These are phyloP conservation scores for Phytophthora vignae DNA, from an alignment of 352 stramenopile genomes.

Conservation along the genomic window DNA sequence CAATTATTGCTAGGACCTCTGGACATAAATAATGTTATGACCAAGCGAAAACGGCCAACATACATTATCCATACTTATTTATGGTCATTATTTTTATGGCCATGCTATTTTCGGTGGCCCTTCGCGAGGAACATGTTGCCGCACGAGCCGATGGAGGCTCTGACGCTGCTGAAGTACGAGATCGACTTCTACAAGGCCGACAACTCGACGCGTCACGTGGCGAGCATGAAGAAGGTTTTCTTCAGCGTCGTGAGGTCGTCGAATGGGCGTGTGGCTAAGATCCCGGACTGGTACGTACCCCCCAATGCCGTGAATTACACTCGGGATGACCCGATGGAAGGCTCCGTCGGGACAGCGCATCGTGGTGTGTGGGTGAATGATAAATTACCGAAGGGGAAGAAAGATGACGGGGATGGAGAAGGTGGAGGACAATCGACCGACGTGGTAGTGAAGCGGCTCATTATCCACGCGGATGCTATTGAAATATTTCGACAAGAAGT, in stretches of 20 bases:
- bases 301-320: conserved; percentile 30
- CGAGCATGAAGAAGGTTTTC: conserved; percentile 45
- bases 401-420: conserved; percentile 16
- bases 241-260: conserved; percentile 43
- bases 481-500: conserved; percentile 40
- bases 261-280: conserved; percentile 40
- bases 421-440: background rate
- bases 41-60: no score
- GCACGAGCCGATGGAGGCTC: conserved; percentile 43
- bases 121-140: conserved; percentile 37
- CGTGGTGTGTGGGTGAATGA: conserved; percentile 29
- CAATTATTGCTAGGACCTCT: no score
- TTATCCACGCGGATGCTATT: conserved; percentile 31
- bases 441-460: conserved; percentile 27
- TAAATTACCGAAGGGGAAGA: conserved; percentile 9
- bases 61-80: no score
- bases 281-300: conserved; percentile 41
- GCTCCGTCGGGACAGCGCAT: conserved; percentile 16
- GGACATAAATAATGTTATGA: no score
- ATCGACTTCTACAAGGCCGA: conserved; percentile 39
- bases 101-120: no score
- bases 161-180: conserved; percentile 47
- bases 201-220: conserved; percentile 36
- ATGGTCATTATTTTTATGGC: no score
- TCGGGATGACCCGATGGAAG: conserved; percentile 10